phyloP scores from a whole-genome alignment of 305 asterid species.

The Solanum chacoense region DNA sequence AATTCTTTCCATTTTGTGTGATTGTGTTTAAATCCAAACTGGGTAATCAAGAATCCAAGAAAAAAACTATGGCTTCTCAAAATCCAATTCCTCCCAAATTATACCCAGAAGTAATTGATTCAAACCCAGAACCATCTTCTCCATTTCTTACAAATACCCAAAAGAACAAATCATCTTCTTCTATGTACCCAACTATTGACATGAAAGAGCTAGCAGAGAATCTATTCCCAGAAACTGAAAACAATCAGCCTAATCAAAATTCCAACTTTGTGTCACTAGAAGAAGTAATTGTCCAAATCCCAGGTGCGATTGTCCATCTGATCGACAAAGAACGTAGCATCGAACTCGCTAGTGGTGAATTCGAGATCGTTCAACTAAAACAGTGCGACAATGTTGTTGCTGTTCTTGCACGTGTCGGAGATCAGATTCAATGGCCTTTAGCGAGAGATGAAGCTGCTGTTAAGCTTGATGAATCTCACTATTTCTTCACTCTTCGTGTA shows the following conservation, averaged over 20 bases:
- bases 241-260: neutral
- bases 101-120: slow-evolving; percentile 43
- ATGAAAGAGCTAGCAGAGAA: slow-evolving; percentile 42
- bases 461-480: slow-evolving; percentile 73
- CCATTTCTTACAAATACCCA: slow-evolving; percentile 12
- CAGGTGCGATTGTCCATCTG: slow-evolving; percentile 55
- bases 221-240: slow-evolving; percentile 38
- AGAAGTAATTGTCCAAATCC: slow-evolving; percentile 38
- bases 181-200: slow-evolving; percentile 44
- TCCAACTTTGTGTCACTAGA: slow-evolving; percentile 49
- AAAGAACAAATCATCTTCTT: slow-evolving; percentile 19
- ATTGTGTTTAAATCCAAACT: neutral
- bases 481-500: slow-evolving; percentile 58
- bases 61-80: slow-evolving; percentile 3
- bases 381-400: slow-evolving; percentile 67
- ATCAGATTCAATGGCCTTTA: slow-evolving; percentile 81
- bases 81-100: neutral
- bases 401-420: slow-evolving; percentile 63
- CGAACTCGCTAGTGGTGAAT: slow-evolving; percentile 62
- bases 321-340: slow-evolving; percentile 49
- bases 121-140: slow-evolving; percentile 49
- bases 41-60: neutral
- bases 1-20: neutral
- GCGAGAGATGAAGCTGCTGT: slow-evolving; percentile 76
- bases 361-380: slow-evolving; percentile 41